phyloP scores from a whole-genome alignment of 1,139 yeast genomes.

The Yamadazyma friedrichii region DNA sequence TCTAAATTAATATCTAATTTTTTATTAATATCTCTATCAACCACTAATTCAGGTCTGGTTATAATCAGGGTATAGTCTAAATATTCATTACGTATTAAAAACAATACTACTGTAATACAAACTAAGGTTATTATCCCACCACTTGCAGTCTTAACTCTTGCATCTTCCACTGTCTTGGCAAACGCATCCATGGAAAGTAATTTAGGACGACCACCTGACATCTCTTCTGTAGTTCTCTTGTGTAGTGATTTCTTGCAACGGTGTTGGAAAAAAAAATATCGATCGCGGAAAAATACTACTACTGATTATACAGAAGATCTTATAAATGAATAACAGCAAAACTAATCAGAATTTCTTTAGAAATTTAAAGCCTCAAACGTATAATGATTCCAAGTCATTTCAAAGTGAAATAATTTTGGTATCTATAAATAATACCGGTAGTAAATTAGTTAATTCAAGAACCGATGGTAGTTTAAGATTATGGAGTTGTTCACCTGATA shows the following conservation, averaged over 20 bases:
- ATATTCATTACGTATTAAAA: constrained; percentile 75
- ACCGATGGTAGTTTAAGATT: constrained; percentile 46
- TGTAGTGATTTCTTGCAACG: neutral
- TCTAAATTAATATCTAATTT: constrained; percentile 78
- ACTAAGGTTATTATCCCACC: constrained; percentile 87
- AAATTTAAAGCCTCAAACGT: constrained; percentile 21
- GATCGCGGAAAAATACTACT: too few relatives aligned
- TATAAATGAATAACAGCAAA: neutral
- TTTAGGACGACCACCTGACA: constrained; percentile 41
- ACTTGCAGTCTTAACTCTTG: constrained; percentile 78
- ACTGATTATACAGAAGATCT: too few relatives aligned
- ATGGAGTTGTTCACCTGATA: constrained; percentile 36
- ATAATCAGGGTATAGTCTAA: constrained; percentile 64
- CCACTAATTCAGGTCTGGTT: constrained; percentile 78
- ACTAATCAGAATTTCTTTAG: constrained; percentile 19
- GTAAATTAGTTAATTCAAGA: constrained; percentile 44
- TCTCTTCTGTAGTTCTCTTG: constrained; percentile 8
- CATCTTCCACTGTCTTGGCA: constrained; percentile 93
- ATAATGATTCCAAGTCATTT: constrained; percentile 28
- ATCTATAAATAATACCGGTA: constrained; percentile 40
- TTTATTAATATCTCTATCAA: constrained; percentile 79
- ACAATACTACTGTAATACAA: constrained; percentile 60
- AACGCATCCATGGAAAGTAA: constrained; percentile 82
- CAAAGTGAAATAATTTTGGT: constrained; percentile 32
- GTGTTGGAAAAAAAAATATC: constrained; percentile 4